Percentiles rank a stretch among this genome's conserved stretches.
Evolutionary conservation across 345 rosid genomes (phyloP).

Genomic region (Aegle marmelos): DNA sequence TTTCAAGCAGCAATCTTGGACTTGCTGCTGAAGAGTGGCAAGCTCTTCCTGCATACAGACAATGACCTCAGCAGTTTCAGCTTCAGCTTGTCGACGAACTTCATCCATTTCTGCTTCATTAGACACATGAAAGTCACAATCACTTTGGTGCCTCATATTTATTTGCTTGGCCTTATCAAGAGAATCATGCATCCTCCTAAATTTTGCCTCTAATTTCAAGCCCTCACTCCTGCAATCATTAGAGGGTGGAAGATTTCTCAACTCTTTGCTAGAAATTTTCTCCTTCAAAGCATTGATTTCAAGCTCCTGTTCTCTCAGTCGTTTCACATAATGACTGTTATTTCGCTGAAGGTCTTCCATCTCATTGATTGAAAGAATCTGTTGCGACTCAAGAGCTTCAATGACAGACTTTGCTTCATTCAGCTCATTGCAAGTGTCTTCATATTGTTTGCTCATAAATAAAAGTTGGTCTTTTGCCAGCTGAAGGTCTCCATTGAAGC

Average conservation of each 20-base stretch:
- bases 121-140: conserved; percentile 53
- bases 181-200: conserved; percentile 85
- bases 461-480: conserved; percentile 39
- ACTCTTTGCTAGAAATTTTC: conserved; percentile 43
- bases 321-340: conserved; percentile 44
- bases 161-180: conserved; percentile 78
- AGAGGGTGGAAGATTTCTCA: conserved; percentile 39
- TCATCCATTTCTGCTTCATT: conserved; percentile 76
- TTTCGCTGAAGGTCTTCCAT: conserved; percentile 59
- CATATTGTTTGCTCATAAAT: conserved; percentile 40
- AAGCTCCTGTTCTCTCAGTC: conserved; percentile 49
- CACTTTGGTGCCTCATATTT: conserved; percentile 66
- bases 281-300: conserved; percentile 52
- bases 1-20: conserved; percentile 59
- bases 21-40: conserved; percentile 71
- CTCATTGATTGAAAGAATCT: conserved; percentile 59
- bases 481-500: conserved; percentile 54
- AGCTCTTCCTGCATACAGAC: conserved; percentile 94
- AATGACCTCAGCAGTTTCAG: conserved; percentile 89
- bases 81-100: conserved; percentile 75
- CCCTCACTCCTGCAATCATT: conserved; percentile 24
- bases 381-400: conserved; percentile 86
- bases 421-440: conserved; percentile 47
- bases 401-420: conserved; percentile 61
- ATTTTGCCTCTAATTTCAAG: conserved; percentile 45